Conservation (phyloP, 1,284 basidiomycete species). For the Cerrena zonata region DNA sequence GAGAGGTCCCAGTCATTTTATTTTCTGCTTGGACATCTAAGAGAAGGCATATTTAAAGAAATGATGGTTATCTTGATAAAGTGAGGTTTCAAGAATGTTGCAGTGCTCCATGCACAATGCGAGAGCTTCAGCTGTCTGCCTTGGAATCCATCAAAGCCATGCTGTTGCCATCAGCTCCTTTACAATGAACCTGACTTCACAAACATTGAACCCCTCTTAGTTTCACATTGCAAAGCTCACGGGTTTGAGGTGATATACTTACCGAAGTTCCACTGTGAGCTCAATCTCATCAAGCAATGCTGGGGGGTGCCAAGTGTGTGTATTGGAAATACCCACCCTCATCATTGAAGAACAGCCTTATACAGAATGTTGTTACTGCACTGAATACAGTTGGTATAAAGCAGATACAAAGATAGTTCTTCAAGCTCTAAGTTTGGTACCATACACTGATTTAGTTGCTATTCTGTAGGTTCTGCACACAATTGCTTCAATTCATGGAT, state of each 20-base stretch:
- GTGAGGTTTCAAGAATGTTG: conserved; percentile 1
- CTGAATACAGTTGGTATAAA: conserved; percentile 8
- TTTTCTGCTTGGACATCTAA: conserved; percentile 24
- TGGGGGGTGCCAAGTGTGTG: conserved; percentile 17
- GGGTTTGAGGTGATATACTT: conserved; percentile 7
- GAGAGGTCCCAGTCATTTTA: conserved; percentile 31
- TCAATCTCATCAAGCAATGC: conserved; percentile 19
- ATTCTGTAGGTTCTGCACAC: conserved; percentile 14
- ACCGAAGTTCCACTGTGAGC: conserved; percentile 21
- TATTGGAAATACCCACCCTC: conserved; percentile 12
- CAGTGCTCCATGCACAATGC: conserved; percentile 12
- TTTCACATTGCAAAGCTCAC: neutral
- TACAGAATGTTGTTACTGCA: conserved; percentile 7
- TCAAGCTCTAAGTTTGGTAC: neutral
- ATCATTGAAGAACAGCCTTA: conserved; percentile 1
- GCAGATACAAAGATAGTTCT: neutral
- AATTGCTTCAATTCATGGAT: conserved; percentile 14
- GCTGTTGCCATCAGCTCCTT: conserved; percentile 23
- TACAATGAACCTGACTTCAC: conserved; percentile 26
- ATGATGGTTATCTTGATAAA: conserved; percentile 28
- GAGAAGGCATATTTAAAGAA: conserved; percentile 30
- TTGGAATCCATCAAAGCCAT: conserved; percentile 6
- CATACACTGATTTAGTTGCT: neutral
- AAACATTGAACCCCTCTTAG: neutral
- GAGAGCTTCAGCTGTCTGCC: conserved; percentile 18